Evolutionary conservation across 805 yeast genomes (phyloP), one percentile per base, ranked within the genome.

Genomic region (Candida nanaspora): DNA sequence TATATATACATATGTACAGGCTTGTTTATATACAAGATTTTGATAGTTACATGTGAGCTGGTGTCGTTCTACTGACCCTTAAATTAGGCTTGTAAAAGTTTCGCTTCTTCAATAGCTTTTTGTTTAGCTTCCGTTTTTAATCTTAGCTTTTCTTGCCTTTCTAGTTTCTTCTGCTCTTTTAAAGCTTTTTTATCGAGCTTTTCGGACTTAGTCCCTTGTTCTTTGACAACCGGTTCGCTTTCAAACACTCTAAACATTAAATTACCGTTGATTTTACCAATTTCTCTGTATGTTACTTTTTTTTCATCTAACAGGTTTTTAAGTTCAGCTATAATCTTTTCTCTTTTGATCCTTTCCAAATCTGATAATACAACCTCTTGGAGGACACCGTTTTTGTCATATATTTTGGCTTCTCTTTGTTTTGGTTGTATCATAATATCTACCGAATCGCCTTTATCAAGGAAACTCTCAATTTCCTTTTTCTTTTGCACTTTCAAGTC

Each of bases 401-500:
- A n/a, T n/a, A n/a, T n/a, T n/a, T n/a, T n/a, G n/a, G n/a, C n/a
- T n/a, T n/a, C n/a, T n/a, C n/a, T n/a, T n/a, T n/a, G n/a, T n/a
- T n/a, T n/a, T n/a, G n/a, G n/a, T n/a, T 69, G 76, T 18, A 74
- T 44, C n/a, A 62, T 57, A 10, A 72, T 51, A 16, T 62, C 60
- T 6, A 73, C 64, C 31, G 61, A 65, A 37, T 53, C 53, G 5
- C 74, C 78, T 42, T 68, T 74, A 29, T 62, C 59, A 43, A 76
- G 46, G 16, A 73, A 68, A 2, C 59, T 53, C 31, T 58, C 50
- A 15, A 78, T 70, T 48, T 78, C 84, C 40, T 66, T 64, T 13
- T 61, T 59, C 51, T 78, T 78, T 44, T 78, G 84, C 30, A 70
- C 68, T 22, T 51, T 54, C 42, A 78, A 58, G 55, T 78, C 84